These are phyloP conservation scores for Falciphora oryzae DNA, from an alignment of 2,329 filamentous ascomycete genomes.

Conservation along the genomic window DNA sequence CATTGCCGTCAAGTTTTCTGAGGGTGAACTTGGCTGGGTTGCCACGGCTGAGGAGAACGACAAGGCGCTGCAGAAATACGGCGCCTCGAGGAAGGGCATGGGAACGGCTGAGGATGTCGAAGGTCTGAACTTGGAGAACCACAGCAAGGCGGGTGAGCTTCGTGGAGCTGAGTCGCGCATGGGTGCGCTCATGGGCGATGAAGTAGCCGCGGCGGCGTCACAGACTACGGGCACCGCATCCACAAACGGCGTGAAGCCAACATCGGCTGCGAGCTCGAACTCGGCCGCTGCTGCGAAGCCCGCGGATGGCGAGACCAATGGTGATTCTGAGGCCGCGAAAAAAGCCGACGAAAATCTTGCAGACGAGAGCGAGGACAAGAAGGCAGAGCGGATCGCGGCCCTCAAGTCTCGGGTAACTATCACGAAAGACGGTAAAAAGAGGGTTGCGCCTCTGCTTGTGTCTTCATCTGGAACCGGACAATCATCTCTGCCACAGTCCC, in stretches of 20 bases:
- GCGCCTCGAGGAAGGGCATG: slow-evolving; percentile 77
- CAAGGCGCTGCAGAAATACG: slow-evolving; percentile 87
- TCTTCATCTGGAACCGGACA: slow-evolving; percentile 82
- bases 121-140: slow-evolving; percentile 78
- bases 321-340: slow-evolving; percentile 22
- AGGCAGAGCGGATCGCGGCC: slow-evolving; percentile 47
- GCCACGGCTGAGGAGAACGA: slow-evolving; percentile 84
- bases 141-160: slow-evolving; percentile 85
- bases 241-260: slow-evolving; percentile 43
- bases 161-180: slow-evolving; percentile 89
- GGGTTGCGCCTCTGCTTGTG: slow-evolving; percentile 85
- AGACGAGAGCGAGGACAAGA: slow-evolving; percentile 46
- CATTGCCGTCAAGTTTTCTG: slow-evolving; percentile 72
- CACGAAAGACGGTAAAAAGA: slow-evolving; percentile 94
- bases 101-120: slow-evolving; percentile 92
- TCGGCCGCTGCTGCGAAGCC: slow-evolving; percentile 1
- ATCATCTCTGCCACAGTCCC: slow-evolving; percentile 82
- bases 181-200: slow-evolving; percentile 95
- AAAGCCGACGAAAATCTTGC: slow-evolving; percentile 27
- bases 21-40: slow-evolving; percentile 84
- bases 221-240: slow-evolving; percentile 32
- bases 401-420: slow-evolving; percentile 90
- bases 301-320: slow-evolving; percentile 7
- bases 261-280: background rate
- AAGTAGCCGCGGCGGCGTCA: slow-evolving; percentile 37